These are phyloP conservation scores for Nakazawaea molendinolei DNA, from an alignment of 805 yeast genomes.

Conservation along the genomic window DNA sequence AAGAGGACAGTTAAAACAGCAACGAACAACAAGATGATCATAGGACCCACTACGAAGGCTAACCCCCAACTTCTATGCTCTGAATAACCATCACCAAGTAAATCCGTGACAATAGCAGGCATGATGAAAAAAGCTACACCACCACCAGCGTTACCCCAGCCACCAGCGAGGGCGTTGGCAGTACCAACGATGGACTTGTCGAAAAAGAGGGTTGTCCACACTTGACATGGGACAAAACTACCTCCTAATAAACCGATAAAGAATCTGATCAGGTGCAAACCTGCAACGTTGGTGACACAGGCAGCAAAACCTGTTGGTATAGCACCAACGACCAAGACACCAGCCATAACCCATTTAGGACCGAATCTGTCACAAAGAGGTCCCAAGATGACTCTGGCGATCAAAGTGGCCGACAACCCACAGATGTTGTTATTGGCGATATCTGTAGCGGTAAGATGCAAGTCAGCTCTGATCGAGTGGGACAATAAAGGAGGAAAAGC, in stretches of 20 bases:
- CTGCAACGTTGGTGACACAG: conserved; percentile 17
- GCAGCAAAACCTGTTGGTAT: conserved; percentile 25
- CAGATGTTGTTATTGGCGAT: conserved; percentile 24
- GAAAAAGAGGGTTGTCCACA: conserved; percentile 23
- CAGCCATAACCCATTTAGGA: conserved; percentile 23
- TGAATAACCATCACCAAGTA: conserved; percentile 17
- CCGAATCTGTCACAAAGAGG: conserved; percentile 24
- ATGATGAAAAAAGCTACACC: conserved; percentile 27
- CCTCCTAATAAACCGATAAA: conserved; percentile 27
- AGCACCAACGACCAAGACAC: conserved; percentile 20
- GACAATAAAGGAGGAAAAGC: conserved; percentile 26
- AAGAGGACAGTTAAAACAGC: conserved; percentile 19
- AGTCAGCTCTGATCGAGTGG: conserved; percentile 19
- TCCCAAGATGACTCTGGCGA: conserved; percentile 23
- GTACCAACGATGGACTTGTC: conserved; percentile 24
- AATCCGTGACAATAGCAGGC: conserved; percentile 21
- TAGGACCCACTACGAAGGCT: conserved; percentile 25
- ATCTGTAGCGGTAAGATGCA: conserved; percentile 18
- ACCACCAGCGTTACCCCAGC: conserved; percentile 28
- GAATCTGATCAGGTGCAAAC: conserved; percentile 23
- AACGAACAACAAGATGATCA: conserved; percentile 22
- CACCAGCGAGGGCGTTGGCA: conserved; percentile 26
- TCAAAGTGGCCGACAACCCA: conserved; percentile 24
- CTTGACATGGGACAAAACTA: conserved; percentile 24
- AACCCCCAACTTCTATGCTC: conserved; percentile 22